Conservation (phyloP, 148 eudicot genomes). For the Simmondsia chinensis region DNA sequence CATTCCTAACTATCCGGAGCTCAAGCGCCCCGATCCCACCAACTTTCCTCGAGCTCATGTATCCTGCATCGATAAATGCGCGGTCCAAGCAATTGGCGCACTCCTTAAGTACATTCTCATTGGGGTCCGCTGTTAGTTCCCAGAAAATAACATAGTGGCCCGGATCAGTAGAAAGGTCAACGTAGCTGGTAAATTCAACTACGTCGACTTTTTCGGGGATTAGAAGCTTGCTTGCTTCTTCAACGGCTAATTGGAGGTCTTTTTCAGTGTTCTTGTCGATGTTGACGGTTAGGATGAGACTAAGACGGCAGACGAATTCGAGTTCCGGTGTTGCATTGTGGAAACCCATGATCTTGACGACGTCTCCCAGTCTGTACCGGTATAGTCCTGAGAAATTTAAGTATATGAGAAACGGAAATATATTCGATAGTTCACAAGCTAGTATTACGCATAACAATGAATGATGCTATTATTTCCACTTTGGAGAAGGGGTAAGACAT, state of each 20-base stretch:
- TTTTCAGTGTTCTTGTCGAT: slow-evolving; percentile 96
- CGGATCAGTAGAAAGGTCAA: slow-evolving; percentile 39
- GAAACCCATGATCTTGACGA: slow-evolving; percentile 67
- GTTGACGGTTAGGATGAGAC: slow-evolving; percentile 70
- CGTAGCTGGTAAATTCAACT: slow-evolving; percentile 73
- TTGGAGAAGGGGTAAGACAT: no score
- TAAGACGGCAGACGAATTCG: slow-evolving; percentile 70
- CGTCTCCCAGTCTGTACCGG: slow-evolving; percentile 80
- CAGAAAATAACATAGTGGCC: slow-evolving; percentile 82
- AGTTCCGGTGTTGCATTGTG: slow-evolving; percentile 84
- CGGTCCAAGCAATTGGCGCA: slow-evolving; percentile 68
- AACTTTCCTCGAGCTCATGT: slow-evolving; percentile 56
- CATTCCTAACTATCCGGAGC: slow-evolving; percentile 52
- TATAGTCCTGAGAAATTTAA: slow-evolving; percentile 50
- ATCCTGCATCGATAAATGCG: slow-evolving; percentile 72
- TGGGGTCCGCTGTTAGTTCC: slow-evolving; percentile 65
- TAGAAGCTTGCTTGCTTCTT: slow-evolving; percentile 46
- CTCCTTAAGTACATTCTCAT: slow-evolving; percentile 38
- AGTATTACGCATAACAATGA: neutral
- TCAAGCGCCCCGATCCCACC: slow-evolving; percentile 66
- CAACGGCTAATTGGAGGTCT: slow-evolving; percentile 69
- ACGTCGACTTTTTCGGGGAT: slow-evolving; percentile 52
- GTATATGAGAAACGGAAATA: neutral
- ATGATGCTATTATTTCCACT: no score
- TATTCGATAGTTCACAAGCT: neutral